Evolutionary conservation across 176 grass and related monocot species (phyloP).

Genomic region (Pontederia paniculata): DNA sequence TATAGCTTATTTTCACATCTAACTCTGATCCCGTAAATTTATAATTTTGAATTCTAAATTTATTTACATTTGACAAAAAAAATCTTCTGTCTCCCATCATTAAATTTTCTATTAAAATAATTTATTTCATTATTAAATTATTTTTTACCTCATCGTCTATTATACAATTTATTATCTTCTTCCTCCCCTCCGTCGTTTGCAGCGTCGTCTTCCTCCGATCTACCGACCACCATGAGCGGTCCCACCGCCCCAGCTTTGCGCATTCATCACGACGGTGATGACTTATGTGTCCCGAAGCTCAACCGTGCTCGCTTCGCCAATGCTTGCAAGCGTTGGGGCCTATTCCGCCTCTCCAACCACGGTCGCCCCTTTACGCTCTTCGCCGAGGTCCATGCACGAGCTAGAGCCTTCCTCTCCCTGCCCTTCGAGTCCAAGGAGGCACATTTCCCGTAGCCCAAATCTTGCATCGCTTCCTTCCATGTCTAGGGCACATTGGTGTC

Average conservation of each 20-base stretch:
- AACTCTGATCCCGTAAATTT: too few species aligned
- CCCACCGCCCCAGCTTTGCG: neutral
- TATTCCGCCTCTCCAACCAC: slow-evolving; percentile 53
- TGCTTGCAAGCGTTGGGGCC: slow-evolving; percentile 29
- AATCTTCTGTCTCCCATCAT: too few species aligned
- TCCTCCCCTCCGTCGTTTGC: too few species aligned
- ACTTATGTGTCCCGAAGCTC: slow-evolving; percentile 13
- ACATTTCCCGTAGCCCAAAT: neutral
- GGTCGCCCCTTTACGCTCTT: slow-evolving; percentile 32
- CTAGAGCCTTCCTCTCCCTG: slow-evolving; percentile 2
- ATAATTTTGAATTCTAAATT: too few species aligned
- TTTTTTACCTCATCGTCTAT: too few species aligned
- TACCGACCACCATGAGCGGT: neutral
- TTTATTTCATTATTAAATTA: too few species aligned
- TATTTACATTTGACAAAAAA: too few species aligned
- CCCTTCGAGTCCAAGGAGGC: slow-evolving; percentile 32
- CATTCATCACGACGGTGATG: too few species aligned
- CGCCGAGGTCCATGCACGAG: slow-evolving; percentile 19
- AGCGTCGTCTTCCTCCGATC: neutral
- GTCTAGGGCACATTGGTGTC: slow-evolving; percentile 71
- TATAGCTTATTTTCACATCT: too few species aligned
- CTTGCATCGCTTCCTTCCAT: slow-evolving; percentile 16
- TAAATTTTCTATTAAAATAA: too few species aligned
- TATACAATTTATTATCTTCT: too few species aligned
- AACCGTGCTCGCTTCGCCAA: neutral